Evolutionary conservation across 2,329 filamentous ascomycete genomes (phyloP).

Genomic region (Verticillium nonalfalfae): DNA sequence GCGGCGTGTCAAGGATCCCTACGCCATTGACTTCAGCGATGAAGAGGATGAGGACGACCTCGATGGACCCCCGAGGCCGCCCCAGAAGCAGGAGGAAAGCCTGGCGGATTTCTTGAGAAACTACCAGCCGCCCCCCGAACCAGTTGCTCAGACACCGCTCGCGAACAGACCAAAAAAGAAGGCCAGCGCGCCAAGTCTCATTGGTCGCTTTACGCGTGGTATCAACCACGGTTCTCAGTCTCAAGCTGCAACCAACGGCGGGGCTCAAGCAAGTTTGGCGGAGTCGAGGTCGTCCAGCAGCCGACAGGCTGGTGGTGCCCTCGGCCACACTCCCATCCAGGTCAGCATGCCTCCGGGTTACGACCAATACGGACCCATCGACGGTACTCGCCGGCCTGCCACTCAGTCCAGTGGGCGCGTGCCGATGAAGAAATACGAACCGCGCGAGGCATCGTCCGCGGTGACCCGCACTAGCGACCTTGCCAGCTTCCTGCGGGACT

Average conservation of each 20-base stretch:
- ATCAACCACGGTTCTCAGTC: conserved; percentile 17
- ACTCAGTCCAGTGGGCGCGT: conserved; percentile 29
- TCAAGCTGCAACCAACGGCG: conserved; percentile 10
- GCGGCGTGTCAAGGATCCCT: conserved; percentile 77
- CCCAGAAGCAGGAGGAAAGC: conserved; percentile 54
- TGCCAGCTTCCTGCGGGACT: conserved; percentile 66
- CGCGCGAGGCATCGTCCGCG: conserved; percentile 41
- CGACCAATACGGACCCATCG: conserved; percentile 28
- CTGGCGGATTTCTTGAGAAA: conserved; percentile 69
- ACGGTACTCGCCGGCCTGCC: conserved; percentile 12
- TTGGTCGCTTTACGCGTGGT: conserved; percentile 47
- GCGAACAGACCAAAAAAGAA: conserved; percentile 52
- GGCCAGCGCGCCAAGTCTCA: conserved; percentile 54
- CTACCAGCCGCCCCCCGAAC: conserved; percentile 56
- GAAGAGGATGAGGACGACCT: conserved; percentile 54
- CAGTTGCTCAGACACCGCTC: conserved; percentile 25
- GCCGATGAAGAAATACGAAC: conserved; percentile 52
- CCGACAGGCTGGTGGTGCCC: conserved; percentile 23
- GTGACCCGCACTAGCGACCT: conserved; percentile 56
- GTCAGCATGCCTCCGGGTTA: conserved; percentile 38
- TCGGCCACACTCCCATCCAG: conserved; percentile 47
- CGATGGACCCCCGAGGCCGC: conserved; percentile 28
- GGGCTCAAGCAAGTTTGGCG: conserved; percentile 11
- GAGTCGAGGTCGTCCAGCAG: conserved; percentile 31
- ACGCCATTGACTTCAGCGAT: conserved; percentile 81